Conservation (phyloP, 768 basidiomycete genomes). For the Kwoniella bestiolae region DNA sequence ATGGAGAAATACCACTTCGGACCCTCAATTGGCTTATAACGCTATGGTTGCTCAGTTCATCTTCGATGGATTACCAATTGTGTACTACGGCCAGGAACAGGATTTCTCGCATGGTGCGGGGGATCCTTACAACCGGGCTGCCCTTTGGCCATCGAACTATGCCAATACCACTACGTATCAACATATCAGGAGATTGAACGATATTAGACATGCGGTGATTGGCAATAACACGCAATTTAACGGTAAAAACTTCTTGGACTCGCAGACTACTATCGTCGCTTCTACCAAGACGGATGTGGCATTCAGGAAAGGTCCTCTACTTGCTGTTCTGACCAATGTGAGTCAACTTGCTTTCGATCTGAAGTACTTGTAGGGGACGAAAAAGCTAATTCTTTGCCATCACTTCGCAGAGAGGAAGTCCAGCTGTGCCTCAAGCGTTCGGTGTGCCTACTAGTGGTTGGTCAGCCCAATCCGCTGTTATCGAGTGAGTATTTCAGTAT, state of each 20-base stretch:
- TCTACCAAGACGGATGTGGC: conserved; percentile 45
- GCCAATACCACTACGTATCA: conserved; percentile 48
- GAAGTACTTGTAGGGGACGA: too few relatives aligned
- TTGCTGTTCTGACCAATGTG: conserved; percentile 54
- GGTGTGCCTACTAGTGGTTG: conserved; percentile 43
- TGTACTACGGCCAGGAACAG: conserved; percentile 55
- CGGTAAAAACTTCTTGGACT: conserved; percentile 45
- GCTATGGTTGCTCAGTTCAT: conserved; percentile 54
- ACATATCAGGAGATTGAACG: conserved; percentile 46
- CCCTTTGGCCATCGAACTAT: conserved; percentile 53
- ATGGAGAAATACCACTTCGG: conserved; percentile 49
- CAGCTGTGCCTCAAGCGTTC: conserved; percentile 38
- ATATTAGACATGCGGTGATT: conserved; percentile 48
- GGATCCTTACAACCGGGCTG: conserved; percentile 52
- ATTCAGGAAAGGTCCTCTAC: conserved; percentile 51
- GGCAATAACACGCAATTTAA: conserved; percentile 36
- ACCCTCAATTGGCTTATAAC: conserved; percentile 52
- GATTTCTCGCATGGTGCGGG: conserved; percentile 42
- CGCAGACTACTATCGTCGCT: conserved; percentile 33
- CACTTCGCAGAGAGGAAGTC: conserved; percentile 36
- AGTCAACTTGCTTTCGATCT: conserved; percentile 25
- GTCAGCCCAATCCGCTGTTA: conserved; percentile 41
- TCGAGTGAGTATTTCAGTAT: conserved; percentile 50
- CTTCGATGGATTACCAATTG: conserved; percentile 53
- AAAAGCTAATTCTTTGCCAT: too few relatives aligned